These are phyloP conservation scores for Dothiorella sarmentorum DNA, from an alignment of 2,329 filamentous ascomycete genomes.

Conservation along the genomic window DNA sequence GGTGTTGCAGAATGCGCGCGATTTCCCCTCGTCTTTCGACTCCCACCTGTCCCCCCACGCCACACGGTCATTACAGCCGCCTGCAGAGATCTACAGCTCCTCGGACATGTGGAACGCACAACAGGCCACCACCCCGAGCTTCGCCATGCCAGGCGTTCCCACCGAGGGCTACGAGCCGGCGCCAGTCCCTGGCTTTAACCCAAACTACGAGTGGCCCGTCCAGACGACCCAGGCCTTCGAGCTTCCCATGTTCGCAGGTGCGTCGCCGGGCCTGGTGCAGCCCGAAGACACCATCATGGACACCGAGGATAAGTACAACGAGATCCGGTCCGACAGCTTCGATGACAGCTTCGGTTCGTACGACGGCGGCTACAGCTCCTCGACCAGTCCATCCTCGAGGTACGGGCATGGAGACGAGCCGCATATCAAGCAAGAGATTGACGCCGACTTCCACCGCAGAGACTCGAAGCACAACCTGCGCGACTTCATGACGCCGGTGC, in stretches of 20 bases:
- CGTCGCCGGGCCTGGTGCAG: conserved; percentile 16
- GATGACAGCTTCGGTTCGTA: conserved; percentile 18
- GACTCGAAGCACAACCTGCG: conserved; percentile 25
- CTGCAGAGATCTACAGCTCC: conserved; percentile 7
- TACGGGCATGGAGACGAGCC: conserved; percentile 22
- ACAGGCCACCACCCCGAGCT: neutral
- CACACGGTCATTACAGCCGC: conserved; percentile 1
- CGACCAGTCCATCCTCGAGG: conserved; percentile 21
- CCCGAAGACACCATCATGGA: conserved; percentile 25
- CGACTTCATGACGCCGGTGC: conserved; percentile 22
- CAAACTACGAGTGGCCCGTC: conserved; percentile 17
- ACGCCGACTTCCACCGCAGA: conserved; percentile 21
- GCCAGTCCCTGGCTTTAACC: conserved; percentile 11
- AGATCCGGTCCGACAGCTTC: conserved; percentile 19
- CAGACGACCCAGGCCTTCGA: neutral
- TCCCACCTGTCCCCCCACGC: neutral
- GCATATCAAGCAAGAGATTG: conserved; percentile 27
- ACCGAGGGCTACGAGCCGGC: conserved; percentile 17
- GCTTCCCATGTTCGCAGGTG: conserved; percentile 19
- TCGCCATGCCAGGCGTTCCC: conserved; percentile 10
- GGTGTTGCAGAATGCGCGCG: neutral
- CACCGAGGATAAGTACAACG: conserved; percentile 19
- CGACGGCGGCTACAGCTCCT: conserved; percentile 15
- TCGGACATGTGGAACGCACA: conserved; percentile 6
- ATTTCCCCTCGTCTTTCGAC: conserved; percentile 4